Conservation (phyloP, 306 rosid genomes). For the Gillenia trifoliata region DNA sequence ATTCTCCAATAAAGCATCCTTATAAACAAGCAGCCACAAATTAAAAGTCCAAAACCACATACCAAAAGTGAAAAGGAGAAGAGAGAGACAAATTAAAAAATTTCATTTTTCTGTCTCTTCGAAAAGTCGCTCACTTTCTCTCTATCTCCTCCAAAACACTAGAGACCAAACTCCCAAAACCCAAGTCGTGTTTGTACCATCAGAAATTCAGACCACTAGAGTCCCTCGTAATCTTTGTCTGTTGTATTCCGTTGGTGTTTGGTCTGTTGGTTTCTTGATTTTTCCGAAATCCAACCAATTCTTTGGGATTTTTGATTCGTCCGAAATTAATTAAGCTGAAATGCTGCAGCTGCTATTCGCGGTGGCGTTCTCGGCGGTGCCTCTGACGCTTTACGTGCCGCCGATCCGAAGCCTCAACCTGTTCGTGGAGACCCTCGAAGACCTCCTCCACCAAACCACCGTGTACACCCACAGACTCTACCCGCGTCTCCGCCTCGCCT, state of each 20-base stretch:
- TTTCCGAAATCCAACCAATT: not conserved
- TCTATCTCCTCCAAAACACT: not conserved
- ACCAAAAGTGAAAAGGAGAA: not conserved
- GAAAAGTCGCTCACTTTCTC: not conserved
- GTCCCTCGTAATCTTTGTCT: not conserved
- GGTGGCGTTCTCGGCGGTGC: slow-evolving; percentile 89
- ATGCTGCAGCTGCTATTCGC: slow-evolving; percentile 80
- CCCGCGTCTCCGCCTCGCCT: slow-evolving; percentile 56
- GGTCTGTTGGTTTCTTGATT: not conserved
- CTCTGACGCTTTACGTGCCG: slow-evolving; percentile 77
- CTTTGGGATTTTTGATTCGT: not conserved
- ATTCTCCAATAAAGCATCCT: too few relatives aligned
- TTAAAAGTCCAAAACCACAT: not conserved
- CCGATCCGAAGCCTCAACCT: slow-evolving; percentile 75
- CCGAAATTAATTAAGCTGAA: not conserved
- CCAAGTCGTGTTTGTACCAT: not conserved
- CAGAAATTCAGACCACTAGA: not conserved
- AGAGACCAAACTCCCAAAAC: not conserved
- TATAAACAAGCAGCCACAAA: too few relatives aligned
- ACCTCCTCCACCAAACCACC: slow-evolving; percentile 36
- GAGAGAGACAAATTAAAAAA: not conserved
- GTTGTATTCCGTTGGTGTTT: not conserved
- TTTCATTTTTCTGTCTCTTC: not conserved
- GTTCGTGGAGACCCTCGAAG: slow-evolving; percentile 58
- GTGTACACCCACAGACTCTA: slow-evolving; percentile 34